Base-by-base conservation (phyloP, 441 rosid species). In the Erodium trifolium region DNA sequence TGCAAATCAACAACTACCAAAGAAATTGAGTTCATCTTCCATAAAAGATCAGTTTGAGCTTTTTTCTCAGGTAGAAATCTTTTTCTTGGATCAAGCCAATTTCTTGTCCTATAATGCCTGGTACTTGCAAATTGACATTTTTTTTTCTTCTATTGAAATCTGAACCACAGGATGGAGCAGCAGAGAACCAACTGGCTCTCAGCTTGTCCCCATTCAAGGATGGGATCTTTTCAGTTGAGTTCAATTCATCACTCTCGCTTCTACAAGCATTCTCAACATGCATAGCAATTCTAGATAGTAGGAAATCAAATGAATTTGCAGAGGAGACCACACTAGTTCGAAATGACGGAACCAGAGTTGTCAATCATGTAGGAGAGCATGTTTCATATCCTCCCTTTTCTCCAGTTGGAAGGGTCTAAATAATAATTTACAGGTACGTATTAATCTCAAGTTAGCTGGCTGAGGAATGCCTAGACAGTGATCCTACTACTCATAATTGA, bases 191-290 rank as follows among this genome's bases (percentile, higher is more conserved):
- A 63, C 90, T 85, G 9, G 83, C 82, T 77, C 88, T 93, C 82
- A 82, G 84, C 67, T 76, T 91, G 71, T 73, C 87, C 23, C 84
- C 90, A 2, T 88, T 82, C 80, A 85, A 84, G 82, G 97, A 91
- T 18, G 89, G 85, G 63, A 85, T 86, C 68, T 89, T 83, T 77
- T 85, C 94, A 0, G 90, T 91, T 9, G 89, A 93, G 79, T 93
- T 89, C 81, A 82, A 76, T 70, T 75, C 99, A 37, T 75, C 91
- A 3, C 84, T 93, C 73, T 78, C 96, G 8, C 79, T 78, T 70
- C 62, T 93, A 75, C 96, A 91, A 82, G 95, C 99, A 70, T 89
- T 93, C 80, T 84, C 97, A 45, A 77, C 87, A 37, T 85, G 99
- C 75, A 79, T 91, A 74, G 91, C 97, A 5, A 79, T 82, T 70